Base-by-base conservation (phyloP, 495 filamentous ascomycete genomes). In the Apodospora peruviana region DNA sequence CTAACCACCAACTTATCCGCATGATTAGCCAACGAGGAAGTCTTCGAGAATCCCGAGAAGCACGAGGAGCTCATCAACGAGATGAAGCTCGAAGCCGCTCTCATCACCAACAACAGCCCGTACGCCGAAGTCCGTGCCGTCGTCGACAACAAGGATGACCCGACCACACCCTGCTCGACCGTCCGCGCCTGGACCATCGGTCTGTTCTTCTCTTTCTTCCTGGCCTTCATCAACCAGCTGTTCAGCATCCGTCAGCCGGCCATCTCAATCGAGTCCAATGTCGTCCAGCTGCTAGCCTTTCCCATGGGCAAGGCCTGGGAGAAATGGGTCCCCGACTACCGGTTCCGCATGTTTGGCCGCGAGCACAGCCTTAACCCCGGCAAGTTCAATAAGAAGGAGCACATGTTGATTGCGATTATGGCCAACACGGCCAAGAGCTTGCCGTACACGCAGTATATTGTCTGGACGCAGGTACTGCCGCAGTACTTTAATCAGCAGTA, bases 351-450 rank as follows among this genome's bases (percentile, higher is more conserved):
- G 25, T 64, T 64, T 37, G 70, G 70, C 5, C 53, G 52, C 4
- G 53, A 63, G 18, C 61, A 67, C 38, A 66, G 60, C 46, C 53
- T 73, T 2, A 78, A 78, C 53, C 73, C 75, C 0, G 74, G 72
- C 19, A 69, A 64, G 24, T 78, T 76, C 62, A 75, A 70, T 51
- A 64, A 68, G 32, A 78, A 78, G 49, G 74, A 78, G 45, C 75
- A 78, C 54, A 74, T 74, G 61, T 53, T 78, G 22, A 74, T 77
- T 52, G 69, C 70, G 47, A 69, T 73, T 59, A 71, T 73, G 68
- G 58, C 70, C 43, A 69, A 60, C 21, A 60, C 69, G 5, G 59
- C 60, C 21, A 63, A 59, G 50, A 64, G 55, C 34, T 45, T 48
- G 5, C 67, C 67, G 0, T 71, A 70, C 41, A 71, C 68, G 27